phyloP scores from a whole-genome alignment of 306 rosid genomes.

The Acacia crassicarpa region DNA sequence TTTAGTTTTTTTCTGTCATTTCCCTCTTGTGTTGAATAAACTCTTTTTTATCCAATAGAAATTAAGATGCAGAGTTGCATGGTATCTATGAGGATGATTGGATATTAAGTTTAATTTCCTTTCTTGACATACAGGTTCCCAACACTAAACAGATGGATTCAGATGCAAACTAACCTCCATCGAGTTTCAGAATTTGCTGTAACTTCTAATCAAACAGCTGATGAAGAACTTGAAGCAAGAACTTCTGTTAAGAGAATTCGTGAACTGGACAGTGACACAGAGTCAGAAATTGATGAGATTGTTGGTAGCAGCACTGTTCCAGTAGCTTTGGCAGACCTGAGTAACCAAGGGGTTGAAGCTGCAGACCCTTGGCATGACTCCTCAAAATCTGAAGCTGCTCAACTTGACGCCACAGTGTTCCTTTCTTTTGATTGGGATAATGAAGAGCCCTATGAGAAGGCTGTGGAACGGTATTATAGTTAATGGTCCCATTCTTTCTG shows the following conservation, averaged over 20 bases:
- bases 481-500: slow-evolving; percentile 25
- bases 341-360: slow-evolving; percentile 52
- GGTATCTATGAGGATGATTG: slow-evolving; percentile 5
- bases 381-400: slow-evolving; percentile 68
- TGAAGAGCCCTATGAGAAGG: slow-evolving; percentile 88
- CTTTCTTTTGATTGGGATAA: slow-evolving; percentile 97
- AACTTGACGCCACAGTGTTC: slow-evolving; percentile 72
- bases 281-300: slow-evolving; percentile 81
- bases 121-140: slow-evolving; percentile 68
- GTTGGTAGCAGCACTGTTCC: slow-evolving; percentile 58
- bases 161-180: slow-evolving; percentile 96
- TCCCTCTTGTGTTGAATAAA: slow-evolving; percentile 1
- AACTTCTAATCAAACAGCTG: slow-evolving; percentile 64
- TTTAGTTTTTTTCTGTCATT: background rate
- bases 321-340: slow-evolving; percentile 49
- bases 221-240: slow-evolving; percentile 54
- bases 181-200: slow-evolving; percentile 95
- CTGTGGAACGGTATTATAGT: slow-evolving; percentile 75
- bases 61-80: slow-evolving; percentile 13
- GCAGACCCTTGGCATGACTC: slow-evolving; percentile 63
- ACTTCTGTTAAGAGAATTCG: slow-evolving; percentile 83
- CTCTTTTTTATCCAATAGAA: slow-evolving; percentile 8
- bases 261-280: slow-evolving; percentile 80
- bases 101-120: slow-evolving; percentile 32
- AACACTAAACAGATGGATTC: slow-evolving; percentile 98